Evolutionary conservation across 108 stramenopile species (phyloP), one percentile per base, ranked within the genome.

Genomic region (Conticribra guillardii): DNA sequence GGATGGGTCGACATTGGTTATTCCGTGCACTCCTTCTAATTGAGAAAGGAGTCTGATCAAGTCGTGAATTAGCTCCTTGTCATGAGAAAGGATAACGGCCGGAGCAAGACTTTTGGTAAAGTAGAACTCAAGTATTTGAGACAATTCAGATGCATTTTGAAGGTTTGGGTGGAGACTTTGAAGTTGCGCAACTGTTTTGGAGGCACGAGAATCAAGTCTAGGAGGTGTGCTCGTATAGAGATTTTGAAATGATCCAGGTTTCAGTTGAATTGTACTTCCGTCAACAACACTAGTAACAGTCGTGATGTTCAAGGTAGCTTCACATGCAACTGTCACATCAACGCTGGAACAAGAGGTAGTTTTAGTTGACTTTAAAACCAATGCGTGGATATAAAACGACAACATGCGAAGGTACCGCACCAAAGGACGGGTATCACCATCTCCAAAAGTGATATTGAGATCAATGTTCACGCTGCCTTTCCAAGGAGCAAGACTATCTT

Each of bases 41-140:
- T 66, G 53, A 22, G 54, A 49, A 47, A 86, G 28, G 3, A 70
- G 57, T 33, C 44, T 31, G 26, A 70, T 58, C 8, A 89, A 41
- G 17, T 64, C 51, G 23, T 56, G 4, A 41, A 83, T 67, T 3
- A 61, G 21, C 3, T 53, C 21, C 11, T 50, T 46, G 26, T 81
- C 33, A 16, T 56, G 54, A 2, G 81, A 82, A 2, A 89, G 60
- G 60, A 89, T 70, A 16, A 89, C 85, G 1, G 84, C 74, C 18
- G 88, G 88, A 24, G 85, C 74, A 56, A 89, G 71, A 16, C 74
- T 76, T 24, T 58, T 69, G 22, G 74, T 58, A 41, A 82, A 59
- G 81, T 82, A 88, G 55, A 79, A 85, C 29, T 88, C 83, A 17
- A 88, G 55, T 53, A 85, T 78, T 32, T 79, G 74, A 34, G 65